These are phyloP conservation scores for Leccinum solheimii DNA, from an alignment of 1,284 basidiomycete genomes.

Conservation along the genomic window DNA sequence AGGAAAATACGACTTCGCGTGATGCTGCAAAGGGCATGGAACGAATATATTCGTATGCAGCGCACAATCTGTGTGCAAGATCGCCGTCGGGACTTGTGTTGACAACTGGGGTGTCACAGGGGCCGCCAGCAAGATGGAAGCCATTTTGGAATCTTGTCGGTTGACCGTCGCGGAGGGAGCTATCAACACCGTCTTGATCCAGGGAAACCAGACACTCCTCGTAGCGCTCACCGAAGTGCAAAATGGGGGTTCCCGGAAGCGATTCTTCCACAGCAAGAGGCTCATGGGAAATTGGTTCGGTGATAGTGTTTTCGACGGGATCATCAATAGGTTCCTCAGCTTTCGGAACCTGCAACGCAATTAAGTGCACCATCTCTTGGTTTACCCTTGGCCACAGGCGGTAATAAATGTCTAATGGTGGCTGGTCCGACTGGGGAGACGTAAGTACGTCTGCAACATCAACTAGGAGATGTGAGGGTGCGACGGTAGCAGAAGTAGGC, in stretches of 20 bases:
- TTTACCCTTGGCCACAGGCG: slow-evolving; percentile 32
- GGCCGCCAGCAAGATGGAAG: slow-evolving; percentile 1
- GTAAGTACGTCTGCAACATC: slow-evolving; percentile 7
- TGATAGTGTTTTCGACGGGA: background rate
- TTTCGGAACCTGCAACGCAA: background rate
- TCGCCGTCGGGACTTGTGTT: slow-evolving; percentile 16
- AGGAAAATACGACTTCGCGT: slow-evolving; percentile 16
- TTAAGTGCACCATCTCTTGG: slow-evolving; percentile 30
- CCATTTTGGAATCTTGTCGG: background rate
- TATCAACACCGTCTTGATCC: background rate
- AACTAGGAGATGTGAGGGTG: slow-evolving; percentile 10
- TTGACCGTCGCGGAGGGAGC: background rate
- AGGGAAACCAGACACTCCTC: slow-evolving; percentile 5
- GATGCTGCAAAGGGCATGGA: slow-evolving; percentile 19
- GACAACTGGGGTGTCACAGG: background rate
- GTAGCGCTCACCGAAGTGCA: slow-evolving; percentile 5
- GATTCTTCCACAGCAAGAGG: slow-evolving; percentile 1
- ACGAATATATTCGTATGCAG: slow-evolving; percentile 29
- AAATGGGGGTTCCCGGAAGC: background rate
- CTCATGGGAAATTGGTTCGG: background rate
- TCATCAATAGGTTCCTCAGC: background rate
- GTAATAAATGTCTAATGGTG: slow-evolving; percentile 19
- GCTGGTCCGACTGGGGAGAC: background rate
- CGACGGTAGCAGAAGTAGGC: background rate
- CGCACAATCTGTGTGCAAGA: slow-evolving; percentile 22